phyloP scores from a whole-genome alignment of 2,329 filamentous ascomycete species.

The Colletotrichum acutatum region DNA sequence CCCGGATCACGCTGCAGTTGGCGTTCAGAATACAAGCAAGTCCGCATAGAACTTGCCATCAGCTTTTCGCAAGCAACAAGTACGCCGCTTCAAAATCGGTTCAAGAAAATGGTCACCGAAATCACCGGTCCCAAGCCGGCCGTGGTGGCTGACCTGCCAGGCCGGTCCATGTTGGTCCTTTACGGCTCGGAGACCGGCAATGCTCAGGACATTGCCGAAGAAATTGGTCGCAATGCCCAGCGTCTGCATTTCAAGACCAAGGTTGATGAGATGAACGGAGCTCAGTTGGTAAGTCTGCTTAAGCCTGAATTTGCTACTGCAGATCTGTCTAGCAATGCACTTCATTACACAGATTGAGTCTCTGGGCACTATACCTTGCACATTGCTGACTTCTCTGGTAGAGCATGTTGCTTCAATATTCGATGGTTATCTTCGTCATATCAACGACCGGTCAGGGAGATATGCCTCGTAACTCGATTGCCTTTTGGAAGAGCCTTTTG shows the following conservation, averaged over 20 bases:
- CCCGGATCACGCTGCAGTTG: not conserved
- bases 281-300: constrained; percentile 73
- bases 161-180: constrained; percentile 72
- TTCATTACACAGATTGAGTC: not conserved
- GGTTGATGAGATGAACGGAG: constrained; percentile 80
- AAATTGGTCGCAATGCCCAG: constrained; percentile 79
- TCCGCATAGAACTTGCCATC: not conserved
- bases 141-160: constrained; percentile 40
- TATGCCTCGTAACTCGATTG: constrained; percentile 82
- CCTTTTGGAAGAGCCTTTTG: constrained; percentile 87
- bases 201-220: constrained; percentile 89
- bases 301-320: not conserved
- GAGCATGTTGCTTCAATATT: constrained; percentile 62
- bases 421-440: constrained; percentile 80
- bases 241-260: constrained; percentile 81
- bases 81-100: not conserved
- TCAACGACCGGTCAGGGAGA: constrained; percentile 97
- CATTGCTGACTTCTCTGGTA: constrained; percentile 40
- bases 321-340: not conserved
- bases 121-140: constrained; percentile 33
- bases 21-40: not conserved
- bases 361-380: not conserved
- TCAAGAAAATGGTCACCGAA: constrained; percentile 8
- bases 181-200: constrained; percentile 98
- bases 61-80: not conserved